Percentiles rank a stretch among this genome's conserved stretches.
phyloP scores from a whole-genome alignment of 257 asterid genomes.

The Solanum ossicruentum region DNA sequence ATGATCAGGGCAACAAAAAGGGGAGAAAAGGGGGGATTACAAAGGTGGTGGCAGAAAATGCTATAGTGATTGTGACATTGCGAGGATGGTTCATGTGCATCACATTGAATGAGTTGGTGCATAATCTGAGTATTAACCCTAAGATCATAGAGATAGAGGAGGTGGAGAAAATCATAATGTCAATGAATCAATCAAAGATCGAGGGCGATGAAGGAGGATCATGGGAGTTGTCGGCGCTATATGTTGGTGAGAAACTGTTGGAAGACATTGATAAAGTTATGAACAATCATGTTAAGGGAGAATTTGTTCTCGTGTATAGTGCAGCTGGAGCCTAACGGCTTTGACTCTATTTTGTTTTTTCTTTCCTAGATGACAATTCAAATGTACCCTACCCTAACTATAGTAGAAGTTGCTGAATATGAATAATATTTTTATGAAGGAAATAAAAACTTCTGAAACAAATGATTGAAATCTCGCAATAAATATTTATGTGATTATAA shows the following conservation, averaged over 20 bases:
- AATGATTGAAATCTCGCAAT: too few species aligned
- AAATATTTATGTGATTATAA: too few species aligned
- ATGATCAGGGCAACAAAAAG: neutral
- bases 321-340: conserved; percentile 57
- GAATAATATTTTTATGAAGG: too few species aligned
- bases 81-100: neutral
- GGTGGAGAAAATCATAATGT: too few species aligned
- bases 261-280: conserved; percentile 14
- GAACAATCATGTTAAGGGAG: conserved; percentile 41
- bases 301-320: conserved; percentile 42
- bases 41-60: too few species aligned
- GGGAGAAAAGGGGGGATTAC: neutral
- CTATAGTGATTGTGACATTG: neutral
- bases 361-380: neutral
- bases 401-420: too few species aligned
- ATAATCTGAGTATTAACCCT: neutral
- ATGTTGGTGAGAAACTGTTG: neutral
- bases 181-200: neutral
- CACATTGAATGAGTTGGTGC: neutral
- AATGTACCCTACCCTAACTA: neutral
- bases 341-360: neutral
- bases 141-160: neutral
- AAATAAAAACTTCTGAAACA: too few species aligned
- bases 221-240: neutral
- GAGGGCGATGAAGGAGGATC: neutral